Base-by-base conservation (phyloP, 257 asterid genomes). In the Gentiana macrophylla region DNA sequence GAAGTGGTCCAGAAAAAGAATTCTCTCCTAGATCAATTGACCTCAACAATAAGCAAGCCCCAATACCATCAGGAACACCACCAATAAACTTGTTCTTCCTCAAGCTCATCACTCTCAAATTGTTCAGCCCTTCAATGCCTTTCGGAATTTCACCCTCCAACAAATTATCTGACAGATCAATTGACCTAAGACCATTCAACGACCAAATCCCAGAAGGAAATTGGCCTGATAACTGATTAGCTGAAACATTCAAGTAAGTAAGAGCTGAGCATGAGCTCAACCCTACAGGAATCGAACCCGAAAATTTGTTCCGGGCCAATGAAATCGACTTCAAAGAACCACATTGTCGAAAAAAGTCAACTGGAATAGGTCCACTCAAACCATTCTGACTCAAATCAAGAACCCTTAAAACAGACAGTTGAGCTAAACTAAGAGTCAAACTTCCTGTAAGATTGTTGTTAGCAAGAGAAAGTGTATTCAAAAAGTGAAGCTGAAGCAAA, bases 101-200 rank as follows among this genome's bases (percentile, higher is more conserved):
- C 33, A 85, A 70, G 72, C 55, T 74, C 58, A 85, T 54, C 2
- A 60, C 67, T 67, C 75, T 76, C 52, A 85, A 56, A 56, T 67
- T 67, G 65, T 66, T 62, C 66, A 83, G 66, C 38, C 62, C 66
- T 53, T 74, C 91, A 49, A 89, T 43, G 52, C 82, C 86, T 35
- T 54, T 48, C 0, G 94, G 86, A 65, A 89, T 72, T 74, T 79
- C 84, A 53, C 94, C 97, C 56, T 72, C 83, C 10, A 89, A 68
- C 55, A 66, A 43, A 76, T 89, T 89, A 61, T 72, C 78, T 50
- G 95, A 83, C 61, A 85, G 71, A 74, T 88, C 95, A 44, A 88
- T 70, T 1, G 66, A 65, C 7, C 72, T 67, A n/a, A 88, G 75
- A 43, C 82, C 73, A 49, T 49, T 65, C 80, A 88, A 43, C 62